Percentiles rank a stretch among this genome's conserved stretches.
phyloP scores from a whole-genome alignment of 2,329 filamentous ascomycete species.

The Alternaria gaisen region DNA sequence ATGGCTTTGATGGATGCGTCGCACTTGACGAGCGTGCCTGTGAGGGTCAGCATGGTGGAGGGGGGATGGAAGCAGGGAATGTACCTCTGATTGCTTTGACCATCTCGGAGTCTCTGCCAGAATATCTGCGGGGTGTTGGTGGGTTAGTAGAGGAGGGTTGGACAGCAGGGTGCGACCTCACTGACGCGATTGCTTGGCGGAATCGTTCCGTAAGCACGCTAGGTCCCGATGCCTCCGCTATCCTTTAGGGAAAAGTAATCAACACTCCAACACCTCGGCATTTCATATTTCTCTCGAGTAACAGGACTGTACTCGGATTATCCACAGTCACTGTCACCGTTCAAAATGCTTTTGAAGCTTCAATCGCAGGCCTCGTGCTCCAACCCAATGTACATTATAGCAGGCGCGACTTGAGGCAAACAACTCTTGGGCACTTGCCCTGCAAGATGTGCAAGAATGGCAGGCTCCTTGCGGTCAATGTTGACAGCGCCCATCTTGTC shows the following conservation, averaged over 20 bases:
- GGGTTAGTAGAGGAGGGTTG: slow-evolving; percentile 10
- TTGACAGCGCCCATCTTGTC: neutral
- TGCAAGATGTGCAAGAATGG: neutral
- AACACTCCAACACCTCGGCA: neutral
- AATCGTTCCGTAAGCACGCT: neutral
- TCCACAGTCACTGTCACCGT: neutral
- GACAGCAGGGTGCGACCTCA: slow-evolving; percentile 39
- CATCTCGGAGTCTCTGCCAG: slow-evolving; percentile 52
- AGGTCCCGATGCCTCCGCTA: neutral
- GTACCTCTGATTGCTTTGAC: slow-evolving; percentile 66
- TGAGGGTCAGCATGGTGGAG: slow-evolving; percentile 1
- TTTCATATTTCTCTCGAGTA: neutral
- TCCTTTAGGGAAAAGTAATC: neutral
- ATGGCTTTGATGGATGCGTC: slow-evolving; percentile 90
- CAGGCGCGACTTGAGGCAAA: neutral
- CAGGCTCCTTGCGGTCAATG: neutral
- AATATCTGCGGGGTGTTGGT: slow-evolving; percentile 12
- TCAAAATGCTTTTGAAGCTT: neutral
- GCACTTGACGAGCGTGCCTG: slow-evolving; percentile 79
- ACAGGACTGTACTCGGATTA: too few species aligned
- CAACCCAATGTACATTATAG: neutral
- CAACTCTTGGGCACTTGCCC: neutral
- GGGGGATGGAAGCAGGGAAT: neutral
- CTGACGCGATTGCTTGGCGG: slow-evolving; percentile 30
- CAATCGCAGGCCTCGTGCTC: neutral